Conservation (phyloP, 345 rosid species). For the Moringa oleifera region DNA sequence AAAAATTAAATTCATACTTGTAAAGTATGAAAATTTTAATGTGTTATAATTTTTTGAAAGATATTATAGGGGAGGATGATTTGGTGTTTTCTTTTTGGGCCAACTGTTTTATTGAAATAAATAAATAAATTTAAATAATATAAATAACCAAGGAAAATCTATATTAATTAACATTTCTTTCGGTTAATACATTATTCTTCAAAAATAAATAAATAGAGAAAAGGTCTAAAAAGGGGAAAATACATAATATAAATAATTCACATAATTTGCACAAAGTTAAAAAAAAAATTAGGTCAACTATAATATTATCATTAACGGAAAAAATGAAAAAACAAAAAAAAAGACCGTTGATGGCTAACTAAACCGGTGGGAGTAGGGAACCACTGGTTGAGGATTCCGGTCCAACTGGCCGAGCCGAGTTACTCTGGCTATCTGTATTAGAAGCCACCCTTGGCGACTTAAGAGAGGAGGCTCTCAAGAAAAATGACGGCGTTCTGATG, state of each 20-base stretch:
- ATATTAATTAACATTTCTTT: slow-evolving; percentile 10
- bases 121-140: neutral
- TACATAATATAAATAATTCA: slow-evolving; percentile 12
- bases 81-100: too few relatives aligned
- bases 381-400: slow-evolving; percentile 15
- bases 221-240: neutral
- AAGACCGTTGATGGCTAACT: slow-evolving; percentile 8
- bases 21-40: too few relatives aligned
- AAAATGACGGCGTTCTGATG: slow-evolving; percentile 34
- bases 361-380: slow-evolving; percentile 51
- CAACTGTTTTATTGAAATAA: too few relatives aligned
- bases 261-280: slow-evolving; percentile 10
- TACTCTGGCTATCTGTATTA: slow-evolving; percentile 27
- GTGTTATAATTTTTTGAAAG: too few relatives aligned
- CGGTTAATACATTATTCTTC: slow-evolving; percentile 8
- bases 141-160: neutral
- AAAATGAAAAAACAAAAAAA: neutral
- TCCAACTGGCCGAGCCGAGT: slow-evolving; percentile 24
- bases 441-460: slow-evolving; percentile 38
- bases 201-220: slow-evolving; percentile 10
- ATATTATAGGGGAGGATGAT: too few relatives aligned
- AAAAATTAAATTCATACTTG: too few relatives aligned
- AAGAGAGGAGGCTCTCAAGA: slow-evolving; percentile 46
- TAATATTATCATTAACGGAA: neutral
- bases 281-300: slow-evolving; percentile 1